A percentile compares a stretch with the other conserved stretches of the same genome.
Evolutionary conservation across 2,329 filamentous ascomycete species (phyloP).

Genomic region (Colletotrichum brevisporum): DNA sequence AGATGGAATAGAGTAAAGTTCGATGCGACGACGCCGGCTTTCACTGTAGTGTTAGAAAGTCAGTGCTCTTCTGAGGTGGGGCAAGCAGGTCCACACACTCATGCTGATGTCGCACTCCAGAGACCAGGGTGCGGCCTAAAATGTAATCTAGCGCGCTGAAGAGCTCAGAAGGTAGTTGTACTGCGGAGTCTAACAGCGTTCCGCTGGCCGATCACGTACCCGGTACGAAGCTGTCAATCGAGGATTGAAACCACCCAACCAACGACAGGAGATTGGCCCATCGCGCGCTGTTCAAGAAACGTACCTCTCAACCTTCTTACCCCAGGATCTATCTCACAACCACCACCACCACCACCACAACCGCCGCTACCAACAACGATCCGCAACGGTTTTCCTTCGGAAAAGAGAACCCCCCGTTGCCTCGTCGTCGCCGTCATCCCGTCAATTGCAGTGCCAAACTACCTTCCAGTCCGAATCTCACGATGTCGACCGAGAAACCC

Average conservation of each 20-base stretch:
- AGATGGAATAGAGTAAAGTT: background rate
- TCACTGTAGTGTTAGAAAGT: slow-evolving; percentile 13
- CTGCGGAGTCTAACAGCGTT: background rate
- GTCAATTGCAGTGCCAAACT: background rate
- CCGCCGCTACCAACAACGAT: slow-evolving; percentile 13
- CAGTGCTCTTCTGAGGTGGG: slow-evolving; percentile 35
- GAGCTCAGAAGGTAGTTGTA: slow-evolving; percentile 25
- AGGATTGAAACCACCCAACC: slow-evolving; percentile 15
- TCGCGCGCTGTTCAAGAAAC: slow-evolving; percentile 2
- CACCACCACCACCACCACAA: slow-evolving; percentile 18
- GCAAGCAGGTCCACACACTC: slow-evolving; percentile 6
- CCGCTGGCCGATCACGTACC: slow-evolving; percentile 2
- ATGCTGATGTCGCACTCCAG: slow-evolving; percentile 23
- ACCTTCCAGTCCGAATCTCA: slow-evolving; percentile 7
- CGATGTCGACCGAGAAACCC: slow-evolving; percentile 51
- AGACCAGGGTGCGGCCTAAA: slow-evolving; percentile 32
- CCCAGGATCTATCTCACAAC: slow-evolving; percentile 21
- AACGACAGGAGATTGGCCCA: slow-evolving; percentile 26
- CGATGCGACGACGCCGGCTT: background rate
- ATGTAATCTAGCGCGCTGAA: slow-evolving; percentile 28
- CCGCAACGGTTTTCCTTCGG: background rate
- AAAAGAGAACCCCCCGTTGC: background rate
- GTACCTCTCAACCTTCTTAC: slow-evolving; percentile 12
- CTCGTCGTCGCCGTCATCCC: background rate
- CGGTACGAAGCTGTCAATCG: slow-evolving; percentile 25